Base-by-base conservation (phyloP, 305 asterid genomes). In the Fraxinus baroniana region DNA sequence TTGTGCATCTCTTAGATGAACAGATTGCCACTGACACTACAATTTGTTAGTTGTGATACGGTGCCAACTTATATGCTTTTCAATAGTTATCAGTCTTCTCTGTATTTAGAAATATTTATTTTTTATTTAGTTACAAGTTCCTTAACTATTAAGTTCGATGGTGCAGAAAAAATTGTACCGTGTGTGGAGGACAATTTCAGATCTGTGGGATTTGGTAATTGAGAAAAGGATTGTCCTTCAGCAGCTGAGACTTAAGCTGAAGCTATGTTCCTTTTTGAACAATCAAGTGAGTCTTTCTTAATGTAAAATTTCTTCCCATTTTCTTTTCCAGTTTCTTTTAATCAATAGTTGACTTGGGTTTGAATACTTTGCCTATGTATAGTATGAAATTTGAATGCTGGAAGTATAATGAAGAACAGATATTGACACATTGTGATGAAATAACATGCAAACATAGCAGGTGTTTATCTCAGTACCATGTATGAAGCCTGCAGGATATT, bases 201-300 rank as follows among this genome's bases (percentile, higher is more conserved):
- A 86, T 84, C 84, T 94, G 77, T 82, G 89, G 80, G 86, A 85
- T 80, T 87, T 86, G 20, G 89, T 91, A 68, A 85, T 83, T 76
- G 84, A 86, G 88, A 93, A 86, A 84, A 90, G 95, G 86, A 87
- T 86, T 79, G 88, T 86, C 71, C 92, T 94, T 82, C 91, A 87
- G 85, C 92, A 87, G 89, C 83, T 89, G 84, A 89, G 81, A 83
- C 86, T 91, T 81, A 88, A 87, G 90, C 83, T 88, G 90, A 92
- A 87, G 84, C 89, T 94, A 74, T 85, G 82, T 85, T 83, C 92
- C 3, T 80, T 91, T 79, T 83, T 94, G 86, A 84, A 86, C 83
- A 83, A 89, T 80, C 95, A 93, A 89, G 98, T 94, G 91, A 74
- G 75, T 68, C 79, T 81, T 28, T 46, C 37, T 78, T 74, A 33